Conservation (phyloP, 441 rosid species). For the Populus trichocarpa region DNA sequence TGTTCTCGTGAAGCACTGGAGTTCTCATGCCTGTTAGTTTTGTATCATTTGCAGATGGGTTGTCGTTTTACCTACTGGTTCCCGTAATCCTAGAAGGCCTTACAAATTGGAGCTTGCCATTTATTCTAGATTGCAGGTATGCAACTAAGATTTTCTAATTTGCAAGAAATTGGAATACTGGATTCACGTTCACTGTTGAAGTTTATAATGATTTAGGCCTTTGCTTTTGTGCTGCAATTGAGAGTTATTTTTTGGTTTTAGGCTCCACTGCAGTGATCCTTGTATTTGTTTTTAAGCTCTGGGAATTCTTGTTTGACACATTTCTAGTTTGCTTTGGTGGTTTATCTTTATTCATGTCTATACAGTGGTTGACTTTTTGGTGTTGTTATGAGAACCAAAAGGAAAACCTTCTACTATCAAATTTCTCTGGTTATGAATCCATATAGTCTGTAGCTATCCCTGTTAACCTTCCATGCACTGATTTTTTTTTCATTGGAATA, state of each 20-base stretch:
- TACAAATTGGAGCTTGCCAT: conserved; percentile 86
- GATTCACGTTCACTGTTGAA: not conserved
- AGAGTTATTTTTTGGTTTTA: not conserved
- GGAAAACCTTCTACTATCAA: not conserved
- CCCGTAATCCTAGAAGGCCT: conserved; percentile 59
- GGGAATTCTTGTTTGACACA: not conserved
- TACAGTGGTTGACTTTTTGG: not conserved
- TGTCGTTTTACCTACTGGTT: conserved; percentile 74
- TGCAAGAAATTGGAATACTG: not conserved
- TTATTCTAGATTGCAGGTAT: conserved; percentile 70
- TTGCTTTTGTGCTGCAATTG: not conserved
- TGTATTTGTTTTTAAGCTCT: not conserved
- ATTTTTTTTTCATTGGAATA: not conserved
- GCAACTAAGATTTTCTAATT: conserved; percentile 3
- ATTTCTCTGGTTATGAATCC: not conserved
- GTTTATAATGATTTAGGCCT: not conserved
- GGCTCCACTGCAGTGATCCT: not conserved
- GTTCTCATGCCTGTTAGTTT: conserved; percentile 8
- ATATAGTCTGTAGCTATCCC: not conserved
- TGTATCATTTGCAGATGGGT: conserved; percentile 68
- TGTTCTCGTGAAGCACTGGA: not conserved
- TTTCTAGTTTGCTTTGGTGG: not conserved
- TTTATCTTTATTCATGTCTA: not conserved
- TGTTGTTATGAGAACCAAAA: not conserved
- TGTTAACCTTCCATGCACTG: not conserved